These are phyloP conservation scores for Phytophthora hybrid DNA, from an alignment of 352 stramenopile species.

Conservation along the genomic window DNA sequence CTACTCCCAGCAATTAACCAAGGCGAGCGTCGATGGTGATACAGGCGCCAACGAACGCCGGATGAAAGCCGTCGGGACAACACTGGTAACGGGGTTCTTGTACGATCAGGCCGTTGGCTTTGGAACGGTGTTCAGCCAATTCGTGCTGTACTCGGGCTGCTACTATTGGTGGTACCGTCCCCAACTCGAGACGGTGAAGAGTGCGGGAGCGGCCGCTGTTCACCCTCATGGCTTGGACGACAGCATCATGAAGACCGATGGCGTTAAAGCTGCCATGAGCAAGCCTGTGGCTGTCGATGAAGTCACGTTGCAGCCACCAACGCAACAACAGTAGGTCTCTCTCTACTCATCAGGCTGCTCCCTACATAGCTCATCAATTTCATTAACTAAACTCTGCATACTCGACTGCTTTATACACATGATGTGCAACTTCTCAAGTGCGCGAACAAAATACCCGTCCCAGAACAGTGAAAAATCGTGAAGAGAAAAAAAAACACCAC, in stretches of 20 bases:
- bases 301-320: constrained; percentile 17
- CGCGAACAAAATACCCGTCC: background rate
- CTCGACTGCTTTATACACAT: no score
- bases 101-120: constrained; percentile 16
- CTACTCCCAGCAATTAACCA: constrained; percentile 17
- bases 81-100: constrained; percentile 12
- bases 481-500: background rate
- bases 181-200: constrained; percentile 2
- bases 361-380: no score
- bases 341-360: no score
- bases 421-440: no score
- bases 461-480: background rate
- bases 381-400: no score
- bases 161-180: constrained; percentile 13
- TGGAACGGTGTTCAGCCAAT: background rate
- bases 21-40: background rate
- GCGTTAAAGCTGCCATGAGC: background rate
- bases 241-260: constrained; percentile 25
- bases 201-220: background rate
- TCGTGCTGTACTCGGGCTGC: background rate
- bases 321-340: background rate
- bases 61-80: constrained; percentile 1
- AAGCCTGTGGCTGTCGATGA: constrained; percentile 1
- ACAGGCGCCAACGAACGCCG: constrained; percentile 6
- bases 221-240: constrained; percentile 17